Conservation (phyloP, 768 basidiomycete genomes). For the Tricholoma hemisulphureum region DNA sequence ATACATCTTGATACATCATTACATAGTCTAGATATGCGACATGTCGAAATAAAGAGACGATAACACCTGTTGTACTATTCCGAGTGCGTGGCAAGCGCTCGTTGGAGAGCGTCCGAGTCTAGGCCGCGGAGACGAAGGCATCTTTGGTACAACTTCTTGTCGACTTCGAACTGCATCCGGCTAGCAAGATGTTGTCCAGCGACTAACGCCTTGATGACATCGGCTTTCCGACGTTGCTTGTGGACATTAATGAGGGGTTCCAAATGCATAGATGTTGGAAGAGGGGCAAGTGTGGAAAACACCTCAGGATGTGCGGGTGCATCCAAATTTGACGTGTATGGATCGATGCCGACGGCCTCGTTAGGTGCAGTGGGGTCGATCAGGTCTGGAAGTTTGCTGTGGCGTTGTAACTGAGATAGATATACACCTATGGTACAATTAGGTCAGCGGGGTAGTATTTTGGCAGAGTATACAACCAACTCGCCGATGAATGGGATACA, state of each 20-base stretch:
- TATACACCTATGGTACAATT: conserved; percentile 57
- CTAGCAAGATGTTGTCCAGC: conserved; percentile 82
- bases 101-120: conserved; percentile 52
- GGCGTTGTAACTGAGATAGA: conserved; percentile 64
- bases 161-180: conserved; percentile 63
- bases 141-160: conserved; percentile 74
- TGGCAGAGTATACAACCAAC: conserved; percentile 18
- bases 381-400: conserved; percentile 69
- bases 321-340: conserved; percentile 60
- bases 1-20: not conserved
- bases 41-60: not conserved
- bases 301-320: conserved; percentile 76
- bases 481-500: conserved; percentile 85
- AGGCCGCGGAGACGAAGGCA: conserved; percentile 71
- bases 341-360: conserved; percentile 63
- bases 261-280: conserved; percentile 75
- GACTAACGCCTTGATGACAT: conserved; percentile 76
- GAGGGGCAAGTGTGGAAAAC: conserved; percentile 66
- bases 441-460: not conserved
- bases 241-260: conserved; percentile 88
- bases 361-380: conserved; percentile 82
- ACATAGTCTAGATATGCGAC: not conserved
- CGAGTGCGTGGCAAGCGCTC: conserved; percentile 34
- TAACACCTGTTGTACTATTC: conserved; percentile 15
- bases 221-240: conserved; percentile 80